Evolutionary conservation across 2,329 filamentous ascomycete genomes (phyloP).

Genomic region (Tetracladium maxilliforme): DNA sequence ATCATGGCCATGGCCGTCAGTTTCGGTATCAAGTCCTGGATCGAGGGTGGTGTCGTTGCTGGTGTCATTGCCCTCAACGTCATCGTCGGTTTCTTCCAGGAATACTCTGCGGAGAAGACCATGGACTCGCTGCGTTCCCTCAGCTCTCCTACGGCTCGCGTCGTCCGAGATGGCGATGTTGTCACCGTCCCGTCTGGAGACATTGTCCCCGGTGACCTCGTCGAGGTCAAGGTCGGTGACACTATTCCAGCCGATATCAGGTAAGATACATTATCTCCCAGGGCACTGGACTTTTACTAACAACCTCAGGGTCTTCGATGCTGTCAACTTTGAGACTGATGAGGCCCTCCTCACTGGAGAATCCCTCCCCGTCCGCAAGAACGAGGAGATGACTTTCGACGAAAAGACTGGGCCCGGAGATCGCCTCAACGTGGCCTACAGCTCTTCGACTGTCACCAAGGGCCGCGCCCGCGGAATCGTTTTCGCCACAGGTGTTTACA

Average conservation of each 20-base stretch:
- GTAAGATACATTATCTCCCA: too few species aligned
- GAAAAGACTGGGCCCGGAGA: slow-evolving; percentile 41
- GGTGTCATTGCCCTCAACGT: slow-evolving; percentile 44
- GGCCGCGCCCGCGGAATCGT: slow-evolving; percentile 46
- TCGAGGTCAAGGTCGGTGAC: slow-evolving; percentile 35
- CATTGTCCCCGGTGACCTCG: slow-evolving; percentile 40
- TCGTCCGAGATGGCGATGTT: slow-evolving; percentile 31
- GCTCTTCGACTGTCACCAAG: slow-evolving; percentile 45
- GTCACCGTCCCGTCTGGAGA: slow-evolving; percentile 35
- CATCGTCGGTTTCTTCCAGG: slow-evolving; percentile 38
- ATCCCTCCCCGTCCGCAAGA: slow-evolving; percentile 41
- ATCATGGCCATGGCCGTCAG: slow-evolving; percentile 42
- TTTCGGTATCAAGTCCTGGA: slow-evolving; percentile 42
- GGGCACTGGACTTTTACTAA: too few species aligned
- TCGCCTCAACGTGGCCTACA: slow-evolving; percentile 45
- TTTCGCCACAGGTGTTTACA: slow-evolving; percentile 43
- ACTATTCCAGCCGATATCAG: slow-evolving; percentile 24
- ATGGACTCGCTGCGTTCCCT: slow-evolving; percentile 34
- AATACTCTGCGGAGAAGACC: slow-evolving; percentile 35
- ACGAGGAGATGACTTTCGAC: slow-evolving; percentile 29
- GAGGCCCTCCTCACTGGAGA: slow-evolving; percentile 50
- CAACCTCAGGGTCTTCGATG: slow-evolving; percentile 40
- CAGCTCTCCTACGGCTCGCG: slow-evolving; percentile 31
- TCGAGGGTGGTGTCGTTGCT: slow-evolving; percentile 43
- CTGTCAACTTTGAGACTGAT: slow-evolving; percentile 40